Base-by-base conservation (phyloP, 2,329 filamentous ascomycete genomes). In the Podosphaera aphanis region DNA sequence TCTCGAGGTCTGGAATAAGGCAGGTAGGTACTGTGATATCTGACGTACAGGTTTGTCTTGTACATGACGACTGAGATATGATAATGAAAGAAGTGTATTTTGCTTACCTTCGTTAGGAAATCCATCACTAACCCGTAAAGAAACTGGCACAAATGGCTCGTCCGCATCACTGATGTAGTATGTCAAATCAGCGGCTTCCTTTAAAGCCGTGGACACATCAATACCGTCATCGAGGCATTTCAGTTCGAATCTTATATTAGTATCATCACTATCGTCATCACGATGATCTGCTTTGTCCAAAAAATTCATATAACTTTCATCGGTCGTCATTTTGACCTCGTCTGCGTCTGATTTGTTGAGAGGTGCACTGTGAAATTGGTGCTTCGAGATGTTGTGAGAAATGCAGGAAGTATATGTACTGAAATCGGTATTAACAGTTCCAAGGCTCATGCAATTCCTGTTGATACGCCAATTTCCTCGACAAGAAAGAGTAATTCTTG, bases 201-300 rank as follows among this genome's bases (percentile, higher is more conserved):
- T 61, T 45, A 86, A 66, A 2, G 63, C 62, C 43, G 65, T 61
- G 5, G 85, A 83, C 45, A 85, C 69, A 49, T 68, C 61, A 44
- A 70, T 66, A 51, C 70, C 67, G 49, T 66, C 55, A 53, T 74
- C 71, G 40, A 62, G 62, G 23, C 68, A 58, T 61, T 71, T 74
- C 56, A 74, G 68, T 45, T 62, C 60, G n/a, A 51, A 49, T 49
- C 37, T 49, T 44, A 41, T 47, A 39, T 49, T 50, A 37, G 60
- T 57, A 5, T 60, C 20, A 11, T 21, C 59, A 35, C 60, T 57
- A 48, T 74, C 70, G 59, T 74, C 77, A 16, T 80, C 77, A 58
- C 85, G 78, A 56, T 76, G 66, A 64, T 93, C 93, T 46, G 84
- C 83, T 66, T 90, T 90, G 59, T 90, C 71, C 47, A 94, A 68